A percentile compares a stretch with the other conserved stretches of the same genome.
phyloP scores from a whole-genome alignment of 805 yeast genomes.

The Nakazawaea sp. region DNA sequence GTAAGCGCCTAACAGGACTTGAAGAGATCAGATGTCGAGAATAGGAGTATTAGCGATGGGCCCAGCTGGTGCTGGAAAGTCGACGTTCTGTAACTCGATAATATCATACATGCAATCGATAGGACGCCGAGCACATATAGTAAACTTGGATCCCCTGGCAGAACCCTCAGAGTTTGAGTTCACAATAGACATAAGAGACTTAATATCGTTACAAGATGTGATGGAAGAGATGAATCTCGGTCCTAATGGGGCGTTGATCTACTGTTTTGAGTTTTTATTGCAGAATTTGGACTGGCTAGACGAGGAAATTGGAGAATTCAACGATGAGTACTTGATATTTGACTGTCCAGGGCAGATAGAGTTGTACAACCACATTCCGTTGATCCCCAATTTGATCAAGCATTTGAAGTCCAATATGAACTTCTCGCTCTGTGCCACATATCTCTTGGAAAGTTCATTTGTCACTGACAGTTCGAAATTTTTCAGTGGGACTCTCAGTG shows the following conservation, averaged over 20 bases:
- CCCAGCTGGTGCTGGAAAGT: constrained; percentile 97
- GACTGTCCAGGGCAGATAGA: constrained; percentile 98
- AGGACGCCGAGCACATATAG: constrained; percentile 92
- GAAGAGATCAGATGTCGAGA: constrained; percentile 59
- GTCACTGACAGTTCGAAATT: constrained; percentile 86
- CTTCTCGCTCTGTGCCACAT: constrained; percentile 88
- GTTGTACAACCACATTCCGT: constrained; percentile 89
- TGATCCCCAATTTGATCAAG: constrained; percentile 79
- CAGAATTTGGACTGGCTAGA: constrained; percentile 95
- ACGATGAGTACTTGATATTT: constrained; percentile 88
- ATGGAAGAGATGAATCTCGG: constrained; percentile 93
- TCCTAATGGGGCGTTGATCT: constrained; percentile 90
- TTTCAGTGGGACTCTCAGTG: constrained; percentile 91
- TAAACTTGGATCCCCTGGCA: constrained; percentile 95
- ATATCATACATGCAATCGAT: constrained; percentile 82
- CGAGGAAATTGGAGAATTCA: constrained; percentile 92
- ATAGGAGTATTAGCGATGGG: constrained; percentile 93
- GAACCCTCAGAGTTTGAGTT: constrained; percentile 89
- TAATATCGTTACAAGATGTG: constrained; percentile 86
- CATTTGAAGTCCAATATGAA: constrained; percentile 76
- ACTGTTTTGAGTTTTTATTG: constrained; percentile 87
- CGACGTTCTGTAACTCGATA: constrained; percentile 86
- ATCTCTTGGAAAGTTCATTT: constrained; percentile 89
- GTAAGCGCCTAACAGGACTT: background rate
- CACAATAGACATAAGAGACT: constrained; percentile 85